These are phyloP conservation scores for Bretschneidera sinensis DNA, from an alignment of 345 rosid species.

Conservation along the genomic window DNA sequence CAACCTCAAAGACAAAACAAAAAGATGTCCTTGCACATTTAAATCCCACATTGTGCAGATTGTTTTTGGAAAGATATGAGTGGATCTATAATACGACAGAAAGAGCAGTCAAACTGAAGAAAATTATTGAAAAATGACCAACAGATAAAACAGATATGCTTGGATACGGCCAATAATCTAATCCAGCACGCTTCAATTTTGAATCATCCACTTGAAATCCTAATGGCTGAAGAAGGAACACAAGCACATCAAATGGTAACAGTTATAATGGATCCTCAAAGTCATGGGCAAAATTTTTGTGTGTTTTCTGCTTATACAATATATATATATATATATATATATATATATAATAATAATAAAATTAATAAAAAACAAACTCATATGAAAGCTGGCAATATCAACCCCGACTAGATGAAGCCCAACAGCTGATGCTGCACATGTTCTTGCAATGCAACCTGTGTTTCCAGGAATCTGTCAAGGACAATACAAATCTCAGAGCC, in stretches of 20 bases:
- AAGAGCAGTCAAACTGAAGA: too few species aligned
- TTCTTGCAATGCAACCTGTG: constrained; percentile 96
- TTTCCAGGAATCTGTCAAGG: constrained; percentile 88
- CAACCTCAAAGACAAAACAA: too few species aligned
- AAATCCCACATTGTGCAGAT: too few species aligned
- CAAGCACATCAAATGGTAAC: constrained; percentile 7
- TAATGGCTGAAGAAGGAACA: constrained; percentile 58
- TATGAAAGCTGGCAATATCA: background rate
- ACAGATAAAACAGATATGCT: constrained; percentile 10
- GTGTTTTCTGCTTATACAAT: too few species aligned
- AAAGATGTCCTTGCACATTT: too few species aligned
- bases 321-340: too few species aligned
- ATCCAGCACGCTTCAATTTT: constrained; percentile 89
- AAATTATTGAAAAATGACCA: constrained; percentile 8
- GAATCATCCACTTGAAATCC: constrained; percentile 88
- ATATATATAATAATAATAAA: background rate
- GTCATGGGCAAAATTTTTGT: too few species aligned
- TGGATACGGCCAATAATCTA: constrained; percentile 99
- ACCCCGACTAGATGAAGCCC: constrained; percentile 90
- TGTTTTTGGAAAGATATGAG: too few species aligned
- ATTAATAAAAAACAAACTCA: background rate
- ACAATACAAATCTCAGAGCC: constrained; percentile 30
- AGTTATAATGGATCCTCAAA: background rate
- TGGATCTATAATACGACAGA: too few species aligned
- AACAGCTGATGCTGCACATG: constrained; percentile 88